Evolutionary conservation across 1,139 yeast genomes (phyloP), one percentile per base, ranked within the genome.

Genomic region (Debaryomycetaceae sp.): DNA sequence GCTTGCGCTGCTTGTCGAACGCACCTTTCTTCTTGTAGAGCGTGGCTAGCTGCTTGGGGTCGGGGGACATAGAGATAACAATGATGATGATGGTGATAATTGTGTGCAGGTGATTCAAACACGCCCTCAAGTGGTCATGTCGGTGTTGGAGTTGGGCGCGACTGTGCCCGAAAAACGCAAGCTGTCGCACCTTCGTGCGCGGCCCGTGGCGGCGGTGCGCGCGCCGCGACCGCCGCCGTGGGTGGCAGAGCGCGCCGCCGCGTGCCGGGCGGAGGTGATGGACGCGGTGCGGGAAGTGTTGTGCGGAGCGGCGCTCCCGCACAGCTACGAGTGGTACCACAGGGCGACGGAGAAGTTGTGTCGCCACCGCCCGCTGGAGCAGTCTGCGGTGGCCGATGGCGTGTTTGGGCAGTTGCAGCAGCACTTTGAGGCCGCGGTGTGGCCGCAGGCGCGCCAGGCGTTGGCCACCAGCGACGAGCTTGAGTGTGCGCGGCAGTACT

Each of bases 1-100:
- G 42, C 37, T 56, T 65, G 28, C 81, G 46, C 35, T 65, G 70
- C 23, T 57, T 49, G 42, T 75, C 80, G 42, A 75, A 75, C 2
- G 60, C 38, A 0, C 81, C 81, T 29, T 60, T 60, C 40, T 68
- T 68, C 49, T 75, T 75, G 48, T 69, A 75, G 10, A 58, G 50
- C 4, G 54, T 56, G 2, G 67, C 55, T 18, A 74, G 52, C 28
- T 61, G 63, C 32, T 62, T 63, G 23, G 72, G 32, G 16, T 30
- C 33, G 8, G n/a, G 5, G n/a, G 18, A 9, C n/a, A n/a, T n/a
- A n/a, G n/a, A n/a, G n/a, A n/a, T n/a, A n/a, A n/a, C n/a, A n/a
- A n/a, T n/a, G n/a, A n/a, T n/a, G n/a, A n/a, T n/a, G n/a, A n/a
- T n/a, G n/a, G n/a, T n/a, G n/a, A n/a, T n/a, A n/a, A n/a, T n/a